phyloP scores from a whole-genome alignment of 192 early-diverging fungal genomes.

The Mortierella antarctica region DNA sequence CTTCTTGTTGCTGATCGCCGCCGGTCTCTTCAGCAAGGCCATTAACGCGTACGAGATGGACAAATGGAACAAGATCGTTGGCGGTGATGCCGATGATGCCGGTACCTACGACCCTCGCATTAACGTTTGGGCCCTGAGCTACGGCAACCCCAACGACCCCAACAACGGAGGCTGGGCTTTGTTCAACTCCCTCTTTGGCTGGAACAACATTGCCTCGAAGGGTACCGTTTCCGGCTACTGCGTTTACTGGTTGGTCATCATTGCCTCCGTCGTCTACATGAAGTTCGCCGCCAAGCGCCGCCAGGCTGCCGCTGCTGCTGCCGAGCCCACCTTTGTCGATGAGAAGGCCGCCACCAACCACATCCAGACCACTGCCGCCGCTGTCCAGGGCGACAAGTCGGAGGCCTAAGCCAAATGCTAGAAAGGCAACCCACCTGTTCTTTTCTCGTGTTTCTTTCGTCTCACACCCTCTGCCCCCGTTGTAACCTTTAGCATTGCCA shows the following conservation, averaged over 20 bases:
- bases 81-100: slow-evolving; percentile 74
- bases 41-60: slow-evolving; percentile 77
- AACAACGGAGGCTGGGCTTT: slow-evolving; percentile 70
- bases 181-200: slow-evolving; percentile 82
- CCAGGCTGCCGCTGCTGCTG: slow-evolving; percentile 13
- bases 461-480: background rate
- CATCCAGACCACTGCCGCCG: slow-evolving; percentile 23
- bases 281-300: slow-evolving; percentile 51
- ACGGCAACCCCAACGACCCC: slow-evolving; percentile 68
- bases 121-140: slow-evolving; percentile 70
- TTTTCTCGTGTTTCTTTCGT: background rate
- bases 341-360: slow-evolving; percentile 27
- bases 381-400: too few relatives aligned
- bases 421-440: background rate
- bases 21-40: slow-evolving; percentile 79
- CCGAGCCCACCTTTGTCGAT: background rate
- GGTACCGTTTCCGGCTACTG: slow-evolving; percentile 83
- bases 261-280: slow-evolving; percentile 59
- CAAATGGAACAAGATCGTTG: slow-evolving; percentile 70
- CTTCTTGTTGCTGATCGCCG: slow-evolving; percentile 83
- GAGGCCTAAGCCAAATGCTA: background rate
- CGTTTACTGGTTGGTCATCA: slow-evolving; percentile 79
- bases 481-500: slow-evolving; percentile 13
- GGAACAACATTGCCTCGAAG: slow-evolving; percentile 78
- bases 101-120: slow-evolving; percentile 63